Evolutionary conservation across 208 protist species (phyloP).

Genomic region (Wallacemonas sp.): DNA sequence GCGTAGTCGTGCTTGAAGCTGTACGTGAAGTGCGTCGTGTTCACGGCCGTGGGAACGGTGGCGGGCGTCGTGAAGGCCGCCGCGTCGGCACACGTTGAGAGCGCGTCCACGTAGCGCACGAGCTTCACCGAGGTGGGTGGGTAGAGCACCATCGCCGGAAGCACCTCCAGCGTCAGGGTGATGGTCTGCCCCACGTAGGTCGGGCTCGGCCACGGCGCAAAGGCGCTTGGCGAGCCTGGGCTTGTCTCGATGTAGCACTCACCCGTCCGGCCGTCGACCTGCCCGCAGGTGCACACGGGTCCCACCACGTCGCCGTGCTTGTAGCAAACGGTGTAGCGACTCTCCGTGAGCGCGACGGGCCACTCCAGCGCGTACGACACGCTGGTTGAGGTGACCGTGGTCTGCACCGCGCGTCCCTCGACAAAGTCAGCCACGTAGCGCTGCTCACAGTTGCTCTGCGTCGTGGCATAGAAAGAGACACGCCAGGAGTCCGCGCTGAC

Average conservation of each 20-base stretch:
- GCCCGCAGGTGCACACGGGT: constrained; percentile 79
- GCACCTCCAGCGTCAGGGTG: constrained; percentile 28
- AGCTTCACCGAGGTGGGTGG: constrained; percentile 72
- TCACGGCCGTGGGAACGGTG: constrained; percentile 25
- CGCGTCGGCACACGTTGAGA: constrained; percentile 49
- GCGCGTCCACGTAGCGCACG: constrained; percentile 46
- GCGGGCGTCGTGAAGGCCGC: constrained; percentile 42
- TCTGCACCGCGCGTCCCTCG: constrained; percentile 30
- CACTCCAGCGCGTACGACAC: constrained; percentile 78
- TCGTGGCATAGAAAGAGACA: constrained; percentile 71
- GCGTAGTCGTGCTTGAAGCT: constrained; percentile 81
- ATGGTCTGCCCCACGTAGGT: constrained; percentile 87
- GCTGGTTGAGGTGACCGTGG: constrained; percentile 30
- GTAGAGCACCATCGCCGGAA: constrained; percentile 33
- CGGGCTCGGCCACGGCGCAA: constrained; percentile 44
- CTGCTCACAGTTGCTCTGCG: constrained; percentile 33
- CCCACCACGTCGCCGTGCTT: constrained; percentile 42
- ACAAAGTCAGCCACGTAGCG: constrained; percentile 62
- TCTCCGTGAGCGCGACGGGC: constrained; percentile 64
- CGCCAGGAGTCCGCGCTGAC: constrained; percentile 70
- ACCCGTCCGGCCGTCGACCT: constrained; percentile 61
- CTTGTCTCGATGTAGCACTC: constrained; percentile 70
- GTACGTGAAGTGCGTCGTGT: constrained; percentile 42
- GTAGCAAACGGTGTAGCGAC: constrained; percentile 83
- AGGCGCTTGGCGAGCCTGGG: constrained; percentile 44